Percentiles rank a stretch among this genome's conserved stretches.
Evolutionary conservation across 306 rosid genomes (phyloP).

Genomic region (Vigna radiata): DNA sequence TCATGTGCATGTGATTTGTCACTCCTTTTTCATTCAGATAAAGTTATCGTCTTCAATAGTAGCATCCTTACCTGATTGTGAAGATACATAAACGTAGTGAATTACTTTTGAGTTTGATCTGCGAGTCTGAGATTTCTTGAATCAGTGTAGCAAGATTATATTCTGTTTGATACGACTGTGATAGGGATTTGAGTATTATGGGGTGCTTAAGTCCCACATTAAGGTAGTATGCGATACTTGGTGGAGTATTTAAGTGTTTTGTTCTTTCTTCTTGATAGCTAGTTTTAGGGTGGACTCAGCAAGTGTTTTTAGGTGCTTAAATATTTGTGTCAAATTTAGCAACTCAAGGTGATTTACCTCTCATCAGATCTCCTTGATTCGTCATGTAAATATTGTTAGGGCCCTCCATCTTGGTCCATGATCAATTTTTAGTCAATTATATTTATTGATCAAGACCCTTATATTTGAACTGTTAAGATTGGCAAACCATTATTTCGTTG

Average conservation of each 20-base stretch:
- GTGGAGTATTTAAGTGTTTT: no score
- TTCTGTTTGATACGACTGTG: neutral
- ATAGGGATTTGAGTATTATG: no score
- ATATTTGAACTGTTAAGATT: constrained; percentile 32
- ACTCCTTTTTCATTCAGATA: neutral
- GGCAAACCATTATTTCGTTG: constrained; percentile 1
- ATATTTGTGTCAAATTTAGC: constrained; percentile 4
- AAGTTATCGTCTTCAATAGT: neutral
- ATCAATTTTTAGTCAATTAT: constrained; percentile 17
- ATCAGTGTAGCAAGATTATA: neutral
- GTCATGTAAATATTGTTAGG: neutral
- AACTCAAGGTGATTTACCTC: neutral
- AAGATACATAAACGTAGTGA: neutral
- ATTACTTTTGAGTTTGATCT: constrained; percentile 29
- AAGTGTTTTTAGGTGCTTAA: no score
- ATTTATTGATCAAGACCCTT: constrained; percentile 1
- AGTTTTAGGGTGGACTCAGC: no score
- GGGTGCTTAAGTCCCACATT: no score
- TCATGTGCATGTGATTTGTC: neutral
- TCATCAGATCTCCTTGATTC: constrained; percentile 15
- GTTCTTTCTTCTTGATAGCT: no score
- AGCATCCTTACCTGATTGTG: neutral
- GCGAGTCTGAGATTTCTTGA: neutral
- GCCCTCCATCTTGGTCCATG: constrained; percentile 16
- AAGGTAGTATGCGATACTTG: no score